Evolutionary conservation across 202 grass and related monocot genomes (phyloP).

Genomic region (Cymbopogon flexuosus): DNA sequence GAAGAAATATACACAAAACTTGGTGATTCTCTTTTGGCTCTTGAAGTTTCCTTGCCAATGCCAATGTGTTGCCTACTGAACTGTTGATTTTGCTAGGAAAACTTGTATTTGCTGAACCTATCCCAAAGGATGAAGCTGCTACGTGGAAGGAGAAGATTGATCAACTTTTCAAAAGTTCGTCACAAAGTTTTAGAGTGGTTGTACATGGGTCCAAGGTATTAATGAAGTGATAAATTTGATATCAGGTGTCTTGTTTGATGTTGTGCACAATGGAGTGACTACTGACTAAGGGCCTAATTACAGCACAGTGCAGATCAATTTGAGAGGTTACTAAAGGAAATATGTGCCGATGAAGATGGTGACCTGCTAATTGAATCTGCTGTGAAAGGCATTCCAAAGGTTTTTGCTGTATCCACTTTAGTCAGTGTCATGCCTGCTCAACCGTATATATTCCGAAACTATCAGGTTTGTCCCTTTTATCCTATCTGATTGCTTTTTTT

Average conservation of each 20-base stretch:
- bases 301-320: conserved; percentile 99
- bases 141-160: conserved; percentile 93
- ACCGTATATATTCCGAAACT: conserved; percentile 92
- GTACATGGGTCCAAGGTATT: conserved; percentile 96
- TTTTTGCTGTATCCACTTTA: conserved; percentile 94
- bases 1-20: conserved; percentile 99
- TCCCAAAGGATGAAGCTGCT: conserved; percentile 87
- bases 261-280: not conserved
- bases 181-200: conserved; percentile 96
- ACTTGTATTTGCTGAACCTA: conserved; percentile 93
- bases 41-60: conserved; percentile 29
- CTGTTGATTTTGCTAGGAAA: conserved; percentile 61
- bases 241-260: not conserved
- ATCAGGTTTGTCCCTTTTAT: conserved; percentile 67
- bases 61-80: conserved; percentile 36
- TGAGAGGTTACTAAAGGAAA: conserved; percentile 85
- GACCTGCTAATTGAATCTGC: conserved; percentile 95
- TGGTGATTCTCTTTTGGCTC: conserved; percentile 51
- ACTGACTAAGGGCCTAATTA: conserved; percentile 38
- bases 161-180: conserved; percentile 98
- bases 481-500: not conserved
- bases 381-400: conserved; percentile 92
- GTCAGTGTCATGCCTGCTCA: conserved; percentile 91
- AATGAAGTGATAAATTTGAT: conserved; percentile 25
- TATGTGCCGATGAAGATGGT: conserved; percentile 91